Evolutionary conservation across 345 rosid species (phyloP).

Genomic region (Corchorus capsularis): DNA sequence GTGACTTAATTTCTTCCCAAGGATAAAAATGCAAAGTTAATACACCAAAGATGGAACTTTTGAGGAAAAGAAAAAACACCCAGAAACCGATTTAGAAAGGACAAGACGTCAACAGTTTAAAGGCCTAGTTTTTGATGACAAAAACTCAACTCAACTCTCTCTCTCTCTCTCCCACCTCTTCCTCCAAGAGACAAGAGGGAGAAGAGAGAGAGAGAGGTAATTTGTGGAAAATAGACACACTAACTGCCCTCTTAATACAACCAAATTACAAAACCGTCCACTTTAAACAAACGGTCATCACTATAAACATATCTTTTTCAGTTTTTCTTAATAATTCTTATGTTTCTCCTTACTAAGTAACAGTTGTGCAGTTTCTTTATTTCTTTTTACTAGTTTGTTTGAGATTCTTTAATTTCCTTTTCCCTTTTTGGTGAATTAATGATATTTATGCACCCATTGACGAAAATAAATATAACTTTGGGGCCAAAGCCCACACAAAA

Average conservation of each 20-base stretch:
- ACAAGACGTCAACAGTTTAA: constrained; percentile 6
- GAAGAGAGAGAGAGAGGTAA: background rate
- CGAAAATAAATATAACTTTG: no score
- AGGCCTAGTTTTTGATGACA: constrained; percentile 4
- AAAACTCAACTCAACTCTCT: background rate
- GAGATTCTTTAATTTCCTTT: no score
- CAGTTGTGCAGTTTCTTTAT: background rate
- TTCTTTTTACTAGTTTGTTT: constrained; percentile 4
- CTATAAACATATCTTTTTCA: background rate
- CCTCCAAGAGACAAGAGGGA: constrained; percentile 10
- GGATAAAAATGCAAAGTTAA: background rate
- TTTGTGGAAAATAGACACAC: constrained; percentile 11
- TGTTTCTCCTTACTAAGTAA: background rate
- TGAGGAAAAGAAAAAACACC: background rate
- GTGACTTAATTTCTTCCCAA: constrained; percentile 1
- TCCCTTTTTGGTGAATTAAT: no score
- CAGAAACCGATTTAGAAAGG: constrained; percentile 12
- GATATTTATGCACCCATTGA: no score
- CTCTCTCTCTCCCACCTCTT: constrained; percentile 14
- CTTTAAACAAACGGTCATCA: constrained; percentile 4
- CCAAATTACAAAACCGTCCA: constrained; percentile 22
- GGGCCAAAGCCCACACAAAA: no score
- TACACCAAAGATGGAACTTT: background rate
- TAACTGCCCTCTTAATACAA: constrained; percentile 24
- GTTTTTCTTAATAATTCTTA: background rate